phyloP scores from a whole-genome alignment of 352 stramenopile genomes.

The Phytophthora pistaciae region DNA sequence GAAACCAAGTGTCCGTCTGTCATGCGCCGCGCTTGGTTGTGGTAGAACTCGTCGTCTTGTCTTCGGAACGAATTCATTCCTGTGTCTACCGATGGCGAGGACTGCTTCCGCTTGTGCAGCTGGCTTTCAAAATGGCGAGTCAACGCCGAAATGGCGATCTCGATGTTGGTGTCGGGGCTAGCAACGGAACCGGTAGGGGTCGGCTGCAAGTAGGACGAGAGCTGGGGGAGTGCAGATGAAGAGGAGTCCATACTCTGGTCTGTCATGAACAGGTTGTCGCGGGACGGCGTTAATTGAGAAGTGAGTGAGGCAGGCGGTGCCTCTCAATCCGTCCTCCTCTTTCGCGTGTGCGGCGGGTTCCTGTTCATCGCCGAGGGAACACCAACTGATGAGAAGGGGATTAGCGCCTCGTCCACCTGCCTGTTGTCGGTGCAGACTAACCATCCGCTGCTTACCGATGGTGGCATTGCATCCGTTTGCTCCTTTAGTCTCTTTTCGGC shows the following conservation, averaged over 20 bases:
- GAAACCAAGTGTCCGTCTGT: slow-evolving; percentile 1
- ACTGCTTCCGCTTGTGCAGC: slow-evolving; percentile 17
- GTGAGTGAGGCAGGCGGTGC: neutral
- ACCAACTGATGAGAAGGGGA: neutral
- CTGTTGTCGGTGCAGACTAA: neutral
- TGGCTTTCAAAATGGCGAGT: slow-evolving; percentile 20
- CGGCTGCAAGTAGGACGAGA: slow-evolving; percentile 18
- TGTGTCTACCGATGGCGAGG: neutral
- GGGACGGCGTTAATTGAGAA: slow-evolving; percentile 14
- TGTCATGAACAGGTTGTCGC: neutral
- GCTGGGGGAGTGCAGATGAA: neutral
- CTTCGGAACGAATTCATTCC: neutral
- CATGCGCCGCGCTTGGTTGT: neutral
- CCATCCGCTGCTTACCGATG: slow-evolving; percentile 7
- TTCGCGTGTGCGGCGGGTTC: slow-evolving; percentile 2
- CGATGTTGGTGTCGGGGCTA: neutral
- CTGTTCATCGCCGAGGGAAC: neutral
- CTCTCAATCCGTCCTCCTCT: slow-evolving; percentile 1
- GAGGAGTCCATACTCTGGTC: slow-evolving; percentile 13
- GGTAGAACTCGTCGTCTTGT: neutral
- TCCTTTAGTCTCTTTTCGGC: slow-evolving; percentile 8
- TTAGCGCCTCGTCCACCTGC: neutral
- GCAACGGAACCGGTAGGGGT: neutral
- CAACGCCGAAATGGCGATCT: slow-evolving; percentile 19
- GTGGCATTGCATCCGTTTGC: neutral